phyloP scores from a whole-genome alignment of 805 yeast genomes.

The Cyberlindnera bimundalis region DNA sequence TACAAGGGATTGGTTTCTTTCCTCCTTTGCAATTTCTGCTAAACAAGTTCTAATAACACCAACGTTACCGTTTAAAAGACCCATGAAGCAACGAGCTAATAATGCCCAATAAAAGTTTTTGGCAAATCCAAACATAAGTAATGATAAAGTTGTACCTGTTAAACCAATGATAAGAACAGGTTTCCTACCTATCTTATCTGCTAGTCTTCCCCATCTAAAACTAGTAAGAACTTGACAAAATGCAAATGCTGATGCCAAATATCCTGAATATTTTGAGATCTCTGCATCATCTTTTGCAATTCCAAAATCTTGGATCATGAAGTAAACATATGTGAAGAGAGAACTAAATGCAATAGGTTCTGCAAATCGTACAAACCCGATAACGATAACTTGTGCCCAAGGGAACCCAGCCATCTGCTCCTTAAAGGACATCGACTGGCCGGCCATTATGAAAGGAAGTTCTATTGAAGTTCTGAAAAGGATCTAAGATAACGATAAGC shows the following conservation, averaged over 20 bases:
- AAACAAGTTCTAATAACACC: conserved; percentile 19
- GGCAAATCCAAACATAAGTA: conserved; percentile 19
- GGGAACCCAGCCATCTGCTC: conserved; percentile 21
- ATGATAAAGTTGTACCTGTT: conserved; percentile 12
- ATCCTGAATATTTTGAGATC: conserved; percentile 19
- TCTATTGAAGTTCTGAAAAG: too few species aligned
- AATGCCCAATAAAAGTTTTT: conserved; percentile 18
- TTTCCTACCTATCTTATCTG: conserved; percentile 18
- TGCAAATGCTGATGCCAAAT: conserved; percentile 17
- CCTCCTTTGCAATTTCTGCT: conserved; percentile 18
- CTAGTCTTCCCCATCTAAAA: conserved; percentile 19
- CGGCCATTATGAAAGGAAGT: neutral
- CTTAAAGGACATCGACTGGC: conserved; percentile 6
- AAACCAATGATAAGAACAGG: conserved; percentile 19
- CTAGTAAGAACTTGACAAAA: conserved; percentile 17
- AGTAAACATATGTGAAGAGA: conserved; percentile 20
- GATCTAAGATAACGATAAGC: too few species aligned
- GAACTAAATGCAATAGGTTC: conserved; percentile 23
- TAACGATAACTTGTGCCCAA: conserved; percentile 17
- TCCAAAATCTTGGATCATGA: conserved; percentile 21
- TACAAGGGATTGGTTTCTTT: conserved; percentile 20
- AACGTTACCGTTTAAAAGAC: conserved; percentile 19
- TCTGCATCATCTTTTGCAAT: conserved; percentile 19
- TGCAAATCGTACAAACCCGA: conserved; percentile 20
- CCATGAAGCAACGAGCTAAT: conserved; percentile 18